Base-by-base conservation (phyloP, 1,284 basidiomycete genomes). In the Cutaneotrichosporon spelunceum region DNA sequence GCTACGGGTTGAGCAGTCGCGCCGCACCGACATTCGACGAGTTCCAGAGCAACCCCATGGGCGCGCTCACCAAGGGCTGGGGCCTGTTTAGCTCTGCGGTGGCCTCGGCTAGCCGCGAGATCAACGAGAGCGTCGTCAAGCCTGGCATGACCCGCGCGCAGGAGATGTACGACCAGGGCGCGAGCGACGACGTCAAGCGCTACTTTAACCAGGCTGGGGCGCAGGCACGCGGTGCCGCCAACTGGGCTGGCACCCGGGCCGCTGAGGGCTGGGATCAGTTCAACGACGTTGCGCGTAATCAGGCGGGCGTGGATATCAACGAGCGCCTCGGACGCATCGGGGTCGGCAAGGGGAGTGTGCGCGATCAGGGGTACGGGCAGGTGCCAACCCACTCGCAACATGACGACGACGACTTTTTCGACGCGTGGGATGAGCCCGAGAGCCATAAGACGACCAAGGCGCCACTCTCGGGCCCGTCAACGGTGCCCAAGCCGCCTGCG, bases 71-170 rank as follows among this genome's bases (percentile, higher is more conserved):
- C 21, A 80, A 80, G 67, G 76, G 77, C 30, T 79, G 79, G 79
- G 78, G 78, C 24, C 66, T 80, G 19, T 79, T 80, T 68, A 73
- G 71, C 2, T 71, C 71, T 16, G 78, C 77, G 7, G 73, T 80
- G 21, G 70, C 67, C 1, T 64, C 59, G 2, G 78, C 79, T 1
- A 66, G 67, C 0, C 65, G 68, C 27, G 78, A 78, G 56, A 77
- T 80, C 66, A 77, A 79, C 64, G 68, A 71, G 14, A 61, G 66
- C 4, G 77, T 80, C 58, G 72, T 80, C 30, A 72, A 80, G 65
- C 79, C 79, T 0, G 75, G 75, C 21, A 65, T 79, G 59, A 50
- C 62, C 1, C 61, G 66, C 13, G 76, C 75, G 16, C 62, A 68
- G 19, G 68, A 72, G 42, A 59, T 72, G 26, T 70, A 74, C 29